Conservation (phyloP, 208 protist species). For the Leishmania arabica region DNA sequence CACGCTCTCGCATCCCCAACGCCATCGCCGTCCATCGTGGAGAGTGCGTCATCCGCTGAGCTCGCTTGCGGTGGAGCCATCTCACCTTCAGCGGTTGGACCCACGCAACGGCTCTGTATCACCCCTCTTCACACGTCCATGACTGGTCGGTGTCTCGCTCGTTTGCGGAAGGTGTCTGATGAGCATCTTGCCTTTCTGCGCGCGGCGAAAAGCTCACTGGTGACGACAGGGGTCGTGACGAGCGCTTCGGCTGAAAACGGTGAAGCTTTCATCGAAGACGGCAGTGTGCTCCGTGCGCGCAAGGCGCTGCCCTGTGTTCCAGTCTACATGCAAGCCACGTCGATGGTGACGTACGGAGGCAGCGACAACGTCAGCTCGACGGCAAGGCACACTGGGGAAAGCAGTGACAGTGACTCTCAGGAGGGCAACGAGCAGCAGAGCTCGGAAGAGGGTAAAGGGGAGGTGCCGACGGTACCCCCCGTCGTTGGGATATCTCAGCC, state of each 20-base stretch:
- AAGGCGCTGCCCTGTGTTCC: conserved; percentile 11
- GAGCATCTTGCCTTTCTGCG: not conserved
- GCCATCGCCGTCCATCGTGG: not conserved
- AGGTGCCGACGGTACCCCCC: not conserved
- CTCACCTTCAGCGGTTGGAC: not conserved
- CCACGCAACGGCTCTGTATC: not conserved
- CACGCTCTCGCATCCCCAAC: not conserved
- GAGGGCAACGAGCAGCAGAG: not conserved
- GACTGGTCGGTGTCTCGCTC: not conserved
- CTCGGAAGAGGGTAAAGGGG: not conserved
- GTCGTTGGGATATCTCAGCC: not conserved
- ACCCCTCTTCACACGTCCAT: not conserved
- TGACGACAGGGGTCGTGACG: not conserved
- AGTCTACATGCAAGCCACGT: conserved; percentile 14
- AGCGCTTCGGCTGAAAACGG: not conserved
- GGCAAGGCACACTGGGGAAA: not conserved
- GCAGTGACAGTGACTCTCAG: not conserved
- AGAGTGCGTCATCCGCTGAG: not conserved
- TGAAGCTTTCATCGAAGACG: not conserved
- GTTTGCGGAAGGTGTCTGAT: not conserved
- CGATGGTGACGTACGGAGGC: not conserved
- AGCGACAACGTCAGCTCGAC: not conserved
- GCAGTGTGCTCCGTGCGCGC: not conserved
- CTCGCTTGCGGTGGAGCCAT: not conserved
- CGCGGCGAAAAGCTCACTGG: not conserved